phyloP scores from a whole-genome alignment of 1,284 basidiomycete species.

The Moesziomyces sp. region DNA sequence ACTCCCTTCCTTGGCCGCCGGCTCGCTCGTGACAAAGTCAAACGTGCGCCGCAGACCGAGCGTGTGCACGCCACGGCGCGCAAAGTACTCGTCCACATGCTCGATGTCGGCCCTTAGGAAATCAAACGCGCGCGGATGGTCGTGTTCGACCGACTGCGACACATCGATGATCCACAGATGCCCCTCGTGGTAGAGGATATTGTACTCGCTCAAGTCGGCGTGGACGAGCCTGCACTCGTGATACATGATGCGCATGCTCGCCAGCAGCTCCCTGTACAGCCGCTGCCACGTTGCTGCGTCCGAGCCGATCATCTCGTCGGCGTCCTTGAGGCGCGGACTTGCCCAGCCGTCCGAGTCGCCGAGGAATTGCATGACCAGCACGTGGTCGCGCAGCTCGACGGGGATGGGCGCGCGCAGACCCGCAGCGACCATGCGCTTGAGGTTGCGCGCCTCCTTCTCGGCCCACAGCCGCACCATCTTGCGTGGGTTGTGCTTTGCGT shows the following conservation, averaged over 20 bases:
- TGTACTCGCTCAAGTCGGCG: slow-evolving; percentile 98
- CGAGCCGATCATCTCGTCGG: slow-evolving; percentile 55
- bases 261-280: slow-evolving; percentile 84
- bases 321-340: slow-evolving; percentile 61
- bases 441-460: slow-evolving; percentile 97
- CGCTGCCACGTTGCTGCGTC: slow-evolving; percentile 29
- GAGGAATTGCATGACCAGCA: slow-evolving; percentile 94
- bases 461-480: slow-evolving; percentile 99
- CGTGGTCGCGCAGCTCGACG: slow-evolving; percentile 93
- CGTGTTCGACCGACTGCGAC: slow-evolving; percentile 97
- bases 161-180: slow-evolving; percentile 97
- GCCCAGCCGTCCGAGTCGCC: slow-evolving; percentile 71
- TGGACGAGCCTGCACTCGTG: slow-evolving; percentile 93
- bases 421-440: slow-evolving; percentile 83
- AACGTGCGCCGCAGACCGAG: slow-evolving; percentile 86
- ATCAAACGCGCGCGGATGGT: slow-evolving; percentile 87
- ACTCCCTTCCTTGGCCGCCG: slow-evolving; percentile 7
- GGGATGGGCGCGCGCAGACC: slow-evolving; percentile 88
- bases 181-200: slow-evolving; percentile 79
- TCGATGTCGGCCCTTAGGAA: slow-evolving; percentile 92
- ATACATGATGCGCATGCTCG: slow-evolving; percentile 85
- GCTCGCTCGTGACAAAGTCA: slow-evolving; percentile 70
- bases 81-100: slow-evolving; percentile 94
- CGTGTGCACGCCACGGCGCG: slow-evolving; percentile 75
- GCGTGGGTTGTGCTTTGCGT: slow-evolving; percentile 89